Conservation (phyloP, 805 yeast species). For the Suhomyces pyralidae region DNA sequence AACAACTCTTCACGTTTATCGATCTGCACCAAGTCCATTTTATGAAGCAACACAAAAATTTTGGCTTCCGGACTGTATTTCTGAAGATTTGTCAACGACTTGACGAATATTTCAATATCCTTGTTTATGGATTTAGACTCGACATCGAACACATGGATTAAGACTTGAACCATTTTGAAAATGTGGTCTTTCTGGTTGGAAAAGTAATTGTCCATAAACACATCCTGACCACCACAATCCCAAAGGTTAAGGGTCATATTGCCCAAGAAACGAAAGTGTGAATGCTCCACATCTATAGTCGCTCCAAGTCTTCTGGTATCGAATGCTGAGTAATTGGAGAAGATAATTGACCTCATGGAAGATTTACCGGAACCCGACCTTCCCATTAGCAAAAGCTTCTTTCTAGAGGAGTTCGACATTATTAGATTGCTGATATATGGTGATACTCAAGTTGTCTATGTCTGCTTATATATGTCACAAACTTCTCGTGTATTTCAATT, state of each 20-base stretch:
- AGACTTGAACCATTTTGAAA: slow-evolving; percentile 91
- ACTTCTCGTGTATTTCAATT: neutral
- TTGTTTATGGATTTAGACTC: slow-evolving; percentile 88
- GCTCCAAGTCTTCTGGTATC: slow-evolving; percentile 96
- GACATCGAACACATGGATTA: slow-evolving; percentile 94
- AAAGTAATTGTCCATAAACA: slow-evolving; percentile 91
- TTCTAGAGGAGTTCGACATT: slow-evolving; percentile 35
- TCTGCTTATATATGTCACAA: neutral
- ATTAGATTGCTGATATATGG: neutral
- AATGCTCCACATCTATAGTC: slow-evolving; percentile 97
- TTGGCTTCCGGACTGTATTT: slow-evolving; percentile 88
- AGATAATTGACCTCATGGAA: slow-evolving; percentile 94
- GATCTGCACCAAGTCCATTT: slow-evolving; percentile 91
- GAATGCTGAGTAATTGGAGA: slow-evolving; percentile 92
- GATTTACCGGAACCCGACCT: slow-evolving; percentile 97
- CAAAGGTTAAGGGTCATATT: slow-evolving; percentile 93
- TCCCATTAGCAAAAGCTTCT: slow-evolving; percentile 59
- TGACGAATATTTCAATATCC: slow-evolving; percentile 87
- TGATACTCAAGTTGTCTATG: neutral
- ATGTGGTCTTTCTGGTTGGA: slow-evolving; percentile 87
- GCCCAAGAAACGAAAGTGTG: slow-evolving; percentile 87
- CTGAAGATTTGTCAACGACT: slow-evolving; percentile 75
- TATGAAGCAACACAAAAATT: slow-evolving; percentile 87
- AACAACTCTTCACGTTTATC: slow-evolving; percentile 84
- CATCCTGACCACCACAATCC: slow-evolving; percentile 99